phyloP scores from a whole-genome alignment of 2,329 filamentous ascomycete species.

The Beauveria rudraprayagi region DNA sequence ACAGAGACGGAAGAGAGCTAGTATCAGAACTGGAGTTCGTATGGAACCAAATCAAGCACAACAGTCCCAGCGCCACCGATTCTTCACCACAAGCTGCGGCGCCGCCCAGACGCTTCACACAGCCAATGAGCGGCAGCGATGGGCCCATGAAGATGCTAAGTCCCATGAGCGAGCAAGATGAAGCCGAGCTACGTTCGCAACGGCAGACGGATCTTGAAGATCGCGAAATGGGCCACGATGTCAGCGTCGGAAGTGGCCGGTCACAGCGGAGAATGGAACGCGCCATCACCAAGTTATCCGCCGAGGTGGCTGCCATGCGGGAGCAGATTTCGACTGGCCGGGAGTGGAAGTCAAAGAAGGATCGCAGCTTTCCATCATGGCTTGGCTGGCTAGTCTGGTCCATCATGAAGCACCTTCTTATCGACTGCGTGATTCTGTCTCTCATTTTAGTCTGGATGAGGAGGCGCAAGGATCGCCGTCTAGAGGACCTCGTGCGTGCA shows the following conservation, averaged over 20 bases:
- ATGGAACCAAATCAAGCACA: constrained; percentile 95
- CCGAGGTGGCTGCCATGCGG: constrained; percentile 82
- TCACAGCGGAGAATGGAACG: constrained; percentile 81
- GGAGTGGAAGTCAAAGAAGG: constrained; percentile 59
- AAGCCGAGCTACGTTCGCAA: constrained; percentile 50
- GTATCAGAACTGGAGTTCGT: constrained; percentile 97
- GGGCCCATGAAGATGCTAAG: constrained; percentile 63
- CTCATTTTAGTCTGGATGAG: constrained; percentile 66
- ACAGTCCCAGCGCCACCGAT: constrained; percentile 57
- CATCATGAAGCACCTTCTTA: constrained; percentile 61
- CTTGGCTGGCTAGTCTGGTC: constrained; percentile 62
- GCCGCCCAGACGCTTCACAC: constrained; percentile 28
- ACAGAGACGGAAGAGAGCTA: constrained; percentile 71
- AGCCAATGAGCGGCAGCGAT: constrained; percentile 41
- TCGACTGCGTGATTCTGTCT: constrained; percentile 60
- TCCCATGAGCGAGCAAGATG: constrained; percentile 79
- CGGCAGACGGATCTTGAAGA: constrained; percentile 38
- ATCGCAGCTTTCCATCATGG: constrained; percentile 61
- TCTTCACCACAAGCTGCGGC: constrained; percentile 43
- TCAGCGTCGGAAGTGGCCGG: constrained; percentile 34
- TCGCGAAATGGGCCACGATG: constrained; percentile 31
- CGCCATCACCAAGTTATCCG: constrained; percentile 79
- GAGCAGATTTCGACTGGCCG: constrained; percentile 79
- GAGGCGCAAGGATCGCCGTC: constrained; percentile 57
- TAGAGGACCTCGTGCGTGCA: constrained; percentile 67